These are phyloP conservation scores for Aspergillus versicolor DNA, from an alignment of 2,329 filamentous ascomycete species.

Conservation along the genomic window DNA sequence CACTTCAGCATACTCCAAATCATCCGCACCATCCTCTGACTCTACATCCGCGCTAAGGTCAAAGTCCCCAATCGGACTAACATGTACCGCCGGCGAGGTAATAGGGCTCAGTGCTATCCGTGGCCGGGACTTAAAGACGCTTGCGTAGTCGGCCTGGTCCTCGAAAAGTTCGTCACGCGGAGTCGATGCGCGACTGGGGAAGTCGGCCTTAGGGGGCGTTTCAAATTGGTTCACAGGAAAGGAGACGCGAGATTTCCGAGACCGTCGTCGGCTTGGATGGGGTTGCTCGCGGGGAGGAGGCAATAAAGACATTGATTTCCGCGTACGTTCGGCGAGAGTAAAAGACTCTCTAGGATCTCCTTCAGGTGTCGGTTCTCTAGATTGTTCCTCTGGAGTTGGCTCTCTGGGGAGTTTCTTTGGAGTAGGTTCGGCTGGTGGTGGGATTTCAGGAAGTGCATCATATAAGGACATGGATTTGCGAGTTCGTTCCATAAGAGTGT, in stretches of 20 bases:
- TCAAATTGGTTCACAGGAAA: conserved; percentile 60
- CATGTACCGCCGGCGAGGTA: conserved; percentile 40
- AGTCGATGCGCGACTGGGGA: conserved; percentile 41
- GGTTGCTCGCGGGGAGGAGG: conserved; percentile 35
- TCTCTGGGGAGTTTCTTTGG: not conserved
- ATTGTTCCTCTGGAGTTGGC: not conserved
- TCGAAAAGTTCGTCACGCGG: conserved; percentile 69
- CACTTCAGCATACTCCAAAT: conserved; percentile 18
- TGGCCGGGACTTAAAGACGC: conserved; percentile 81
- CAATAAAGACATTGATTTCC: conserved; percentile 72
- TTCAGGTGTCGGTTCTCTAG: not conserved
- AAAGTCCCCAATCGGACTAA: conserved; percentile 27
- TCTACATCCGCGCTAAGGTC: conserved; percentile 23
- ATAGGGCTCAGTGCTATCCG: conserved; percentile 75
- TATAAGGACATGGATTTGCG: conserved; percentile 74
- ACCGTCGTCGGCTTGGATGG: conserved; percentile 21
- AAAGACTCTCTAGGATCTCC: conserved; percentile 14
- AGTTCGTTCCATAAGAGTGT: conserved; percentile 71
- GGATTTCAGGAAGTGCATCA: not conserved
- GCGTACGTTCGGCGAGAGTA: conserved; percentile 73
- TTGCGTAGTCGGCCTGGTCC: conserved; percentile 72
- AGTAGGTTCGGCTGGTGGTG: not conserved
- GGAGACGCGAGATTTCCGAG: conserved; percentile 29
- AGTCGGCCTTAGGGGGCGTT: conserved; percentile 44
- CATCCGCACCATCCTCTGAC: conserved; percentile 14